These are phyloP conservation scores for Fusarium pseudoanthophilum DNA, from an alignment of 2,329 filamentous ascomycete genomes.

Conservation along the genomic window DNA sequence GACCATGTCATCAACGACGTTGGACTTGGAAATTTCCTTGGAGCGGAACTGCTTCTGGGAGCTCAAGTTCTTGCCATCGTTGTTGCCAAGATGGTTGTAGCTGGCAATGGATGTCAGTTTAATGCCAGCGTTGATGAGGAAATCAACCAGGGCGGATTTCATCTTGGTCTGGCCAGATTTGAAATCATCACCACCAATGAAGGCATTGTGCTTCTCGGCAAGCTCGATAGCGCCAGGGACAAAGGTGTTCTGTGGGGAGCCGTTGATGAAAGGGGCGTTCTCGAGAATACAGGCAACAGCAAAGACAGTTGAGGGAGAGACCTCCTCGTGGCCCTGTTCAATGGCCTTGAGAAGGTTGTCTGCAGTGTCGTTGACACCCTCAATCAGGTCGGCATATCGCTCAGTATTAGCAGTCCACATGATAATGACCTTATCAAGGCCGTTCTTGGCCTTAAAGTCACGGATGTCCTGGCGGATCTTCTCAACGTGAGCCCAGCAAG, in stretches of 20 bases:
- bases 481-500: constrained; percentile 88
- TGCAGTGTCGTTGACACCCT: constrained; percentile 94
- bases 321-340: constrained; percentile 84
- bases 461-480: constrained; percentile 93
- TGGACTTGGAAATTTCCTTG: constrained; percentile 99
- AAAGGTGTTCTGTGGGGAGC: constrained; percentile 98
- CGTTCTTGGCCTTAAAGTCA: constrained; percentile 88
- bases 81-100: constrained; percentile 99
- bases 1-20: constrained; percentile 99
- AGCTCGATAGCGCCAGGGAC: constrained; percentile 92
- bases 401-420: constrained; percentile 99
- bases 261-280: constrained; percentile 94
- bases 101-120: constrained; percentile 98
- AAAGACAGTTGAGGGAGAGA: constrained; percentile 96
- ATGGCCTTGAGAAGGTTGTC: constrained; percentile 93
- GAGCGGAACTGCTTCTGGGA: constrained; percentile 98
- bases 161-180: constrained; percentile 99
- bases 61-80: constrained; percentile 98
- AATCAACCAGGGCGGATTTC: constrained; percentile 99
- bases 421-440: constrained; percentile 93
- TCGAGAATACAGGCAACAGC: constrained; percentile 95
- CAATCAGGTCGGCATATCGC: constrained; percentile 88
- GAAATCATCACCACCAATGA: constrained; percentile 98
- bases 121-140: constrained; percentile 98
- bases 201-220: constrained; percentile 85